Conservation (phyloP, 2,329 filamentous ascomycete species). For the Diaporthe australafricana region DNA sequence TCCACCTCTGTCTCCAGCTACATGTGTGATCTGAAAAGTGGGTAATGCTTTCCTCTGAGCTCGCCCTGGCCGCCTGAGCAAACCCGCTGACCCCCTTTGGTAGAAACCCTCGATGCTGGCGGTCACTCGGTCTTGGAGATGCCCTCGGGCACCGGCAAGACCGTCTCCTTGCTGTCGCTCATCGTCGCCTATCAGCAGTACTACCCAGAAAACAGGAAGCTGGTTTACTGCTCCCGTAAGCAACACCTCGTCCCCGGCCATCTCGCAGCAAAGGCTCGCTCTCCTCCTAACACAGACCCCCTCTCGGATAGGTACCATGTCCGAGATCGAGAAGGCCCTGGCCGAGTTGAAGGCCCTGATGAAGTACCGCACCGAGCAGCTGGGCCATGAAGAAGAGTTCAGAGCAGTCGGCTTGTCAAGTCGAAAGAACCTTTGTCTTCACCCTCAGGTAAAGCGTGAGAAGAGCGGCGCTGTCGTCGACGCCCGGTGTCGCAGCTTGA, state of each 20-base stretch:
- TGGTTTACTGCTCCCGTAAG: slow-evolving; percentile 95
- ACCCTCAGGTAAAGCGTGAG: slow-evolving; percentile 94
- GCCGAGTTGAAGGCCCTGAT: slow-evolving; percentile 92
- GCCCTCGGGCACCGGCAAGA: slow-evolving; percentile 99
- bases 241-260: background rate
- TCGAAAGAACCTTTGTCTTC: slow-evolving; percentile 95
- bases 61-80: background rate
- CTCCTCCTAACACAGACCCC: background rate
- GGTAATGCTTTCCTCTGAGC: slow-evolving; percentile 27
- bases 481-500: slow-evolving; percentile 93
- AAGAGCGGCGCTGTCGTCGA: slow-evolving; percentile 96
- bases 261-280: background rate
- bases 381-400: slow-evolving; percentile 94
- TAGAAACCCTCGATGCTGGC: slow-evolving; percentile 86
- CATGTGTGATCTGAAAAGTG: slow-evolving; percentile 70
- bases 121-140: slow-evolving; percentile 98
- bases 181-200: slow-evolving; percentile 97
- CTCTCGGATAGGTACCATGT: slow-evolving; percentile 80
- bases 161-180: slow-evolving; percentile 91
- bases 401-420: slow-evolving; percentile 92
- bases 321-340: slow-evolving; percentile 97
- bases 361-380: slow-evolving; percentile 90
- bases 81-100: slow-evolving; percentile 33
- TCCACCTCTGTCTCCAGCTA: slow-evolving; percentile 46
- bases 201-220: slow-evolving; percentile 91